A percentile compares a stretch with the other conserved stretches of the same genome.
These are phyloP conservation scores for Phaeosphaeriaceae sp. DNA, from an alignment of 2,329 filamentous ascomycete genomes.

Conservation along the genomic window DNA sequence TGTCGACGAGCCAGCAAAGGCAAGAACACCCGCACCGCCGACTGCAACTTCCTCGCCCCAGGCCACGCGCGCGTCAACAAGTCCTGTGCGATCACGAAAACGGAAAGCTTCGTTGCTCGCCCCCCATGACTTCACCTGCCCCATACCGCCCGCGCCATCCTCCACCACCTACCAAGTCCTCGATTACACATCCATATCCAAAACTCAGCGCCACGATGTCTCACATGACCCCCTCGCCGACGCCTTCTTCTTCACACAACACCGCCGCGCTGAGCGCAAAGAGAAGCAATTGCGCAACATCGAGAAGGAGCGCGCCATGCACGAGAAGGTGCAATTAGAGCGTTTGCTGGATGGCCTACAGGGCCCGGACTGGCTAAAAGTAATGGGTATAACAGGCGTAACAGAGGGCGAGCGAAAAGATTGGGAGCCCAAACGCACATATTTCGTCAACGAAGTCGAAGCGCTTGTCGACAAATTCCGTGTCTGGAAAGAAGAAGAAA, in stretches of 20 bases:
- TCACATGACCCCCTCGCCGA: constrained; percentile 63
- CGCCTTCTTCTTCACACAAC: constrained; percentile 62
- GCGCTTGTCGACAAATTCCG: constrained; percentile 86
- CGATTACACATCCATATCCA: constrained; percentile 50
- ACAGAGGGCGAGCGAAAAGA: constrained; percentile 86
- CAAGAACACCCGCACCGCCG: constrained; percentile 25
- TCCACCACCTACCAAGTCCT: constrained; percentile 47
- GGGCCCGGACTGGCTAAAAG: constrained; percentile 89
- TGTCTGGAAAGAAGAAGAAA: constrained; percentile 88
- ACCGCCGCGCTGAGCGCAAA: constrained; percentile 67
- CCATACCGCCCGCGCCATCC: constrained; percentile 28
- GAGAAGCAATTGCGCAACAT: constrained; percentile 73
- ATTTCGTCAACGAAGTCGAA: constrained; percentile 85
- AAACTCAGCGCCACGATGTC: constrained; percentile 40
- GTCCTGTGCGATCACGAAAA: constrained; percentile 36
- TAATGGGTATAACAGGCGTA: constrained; percentile 86
- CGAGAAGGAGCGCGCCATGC: constrained; percentile 69
- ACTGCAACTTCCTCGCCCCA: too few relatives aligned
- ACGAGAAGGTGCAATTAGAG: constrained; percentile 71
- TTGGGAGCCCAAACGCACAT: constrained; percentile 82
- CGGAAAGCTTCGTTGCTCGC: constrained; percentile 22
- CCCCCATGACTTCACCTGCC: constrained; percentile 19
- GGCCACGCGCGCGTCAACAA: constrained; percentile 27
- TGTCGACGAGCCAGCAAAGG: constrained; percentile 61
- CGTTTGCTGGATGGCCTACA: constrained; percentile 79